These are phyloP conservation scores for Kwoniella europaea DNA, from an alignment of 768 basidiomycete genomes.

Conservation along the genomic window DNA sequence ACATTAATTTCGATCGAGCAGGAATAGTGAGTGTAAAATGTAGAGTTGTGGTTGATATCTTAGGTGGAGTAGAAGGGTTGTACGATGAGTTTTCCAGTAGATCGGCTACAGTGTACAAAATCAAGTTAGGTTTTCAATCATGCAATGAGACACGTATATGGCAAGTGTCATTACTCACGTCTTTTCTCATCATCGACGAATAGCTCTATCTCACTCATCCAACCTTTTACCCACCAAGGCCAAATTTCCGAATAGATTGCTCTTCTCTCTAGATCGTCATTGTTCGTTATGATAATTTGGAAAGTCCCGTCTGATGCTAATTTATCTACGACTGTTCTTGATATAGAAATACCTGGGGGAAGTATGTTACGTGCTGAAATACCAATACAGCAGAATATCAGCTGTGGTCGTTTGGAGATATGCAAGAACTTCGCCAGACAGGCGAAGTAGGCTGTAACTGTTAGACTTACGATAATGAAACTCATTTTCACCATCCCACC, in stretches of 20 bases:
- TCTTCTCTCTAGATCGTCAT: slow-evolving; percentile 60
- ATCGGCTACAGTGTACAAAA: slow-evolving; percentile 62
- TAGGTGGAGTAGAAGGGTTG: slow-evolving; percentile 68
- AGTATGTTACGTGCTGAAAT: slow-evolving; percentile 57
- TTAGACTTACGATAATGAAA: slow-evolving; percentile 46
- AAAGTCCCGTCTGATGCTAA: slow-evolving; percentile 79
- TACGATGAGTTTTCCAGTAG: slow-evolving; percentile 72
- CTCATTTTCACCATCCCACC: slow-evolving; percentile 43
- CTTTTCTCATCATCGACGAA: slow-evolving; percentile 58
- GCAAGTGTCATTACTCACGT: slow-evolving; percentile 17
- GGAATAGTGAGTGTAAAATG: slow-evolving; percentile 76
- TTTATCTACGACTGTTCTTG: slow-evolving; percentile 73
- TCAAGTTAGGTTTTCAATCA: background rate
- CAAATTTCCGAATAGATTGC: slow-evolving; percentile 85
- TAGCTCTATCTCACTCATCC: slow-evolving; percentile 75
- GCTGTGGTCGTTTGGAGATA: background rate
- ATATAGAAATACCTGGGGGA: slow-evolving; percentile 66
- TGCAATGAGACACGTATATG: background rate
- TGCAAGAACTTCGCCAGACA: background rate
- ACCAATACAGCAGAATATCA: too few relatives aligned
- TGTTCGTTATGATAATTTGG: slow-evolving; percentile 70
- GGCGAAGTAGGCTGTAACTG: too few relatives aligned
- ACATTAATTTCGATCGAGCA: slow-evolving; percentile 66
- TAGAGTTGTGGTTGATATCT: slow-evolving; percentile 72
- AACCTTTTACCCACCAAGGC: slow-evolving; percentile 90